phyloP scores from a whole-genome alignment of 257 asterid species.

The Lycium ferocissimum region DNA sequence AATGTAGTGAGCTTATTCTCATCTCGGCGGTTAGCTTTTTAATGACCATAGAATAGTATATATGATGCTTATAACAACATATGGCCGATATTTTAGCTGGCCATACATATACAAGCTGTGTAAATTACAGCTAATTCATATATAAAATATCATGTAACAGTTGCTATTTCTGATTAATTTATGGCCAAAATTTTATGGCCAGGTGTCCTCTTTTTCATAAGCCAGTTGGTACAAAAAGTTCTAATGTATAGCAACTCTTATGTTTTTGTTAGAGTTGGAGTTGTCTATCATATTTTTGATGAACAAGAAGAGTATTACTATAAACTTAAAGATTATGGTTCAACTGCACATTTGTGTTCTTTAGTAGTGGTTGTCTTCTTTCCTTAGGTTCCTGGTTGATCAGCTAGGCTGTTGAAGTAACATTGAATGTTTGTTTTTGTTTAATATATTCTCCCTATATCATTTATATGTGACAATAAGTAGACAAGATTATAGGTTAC shows the following conservation, averaged over 20 bases:
- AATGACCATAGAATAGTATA: conserved; percentile 28
- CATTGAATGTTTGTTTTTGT: background rate
- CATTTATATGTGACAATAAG: background rate
- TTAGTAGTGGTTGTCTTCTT: background rate
- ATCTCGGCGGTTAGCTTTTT: conserved; percentile 43
- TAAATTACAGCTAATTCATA: background rate
- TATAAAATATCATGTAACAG: conserved; percentile 6
- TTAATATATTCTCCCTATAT: background rate
- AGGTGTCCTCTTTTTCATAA: background rate
- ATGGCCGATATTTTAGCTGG: conserved; percentile 60
- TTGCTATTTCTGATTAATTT: background rate
- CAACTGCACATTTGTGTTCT: background rate
- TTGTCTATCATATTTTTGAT: background rate
- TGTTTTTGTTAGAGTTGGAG: background rate
- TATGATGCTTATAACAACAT: conserved; percentile 11
- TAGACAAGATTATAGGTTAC: background rate
- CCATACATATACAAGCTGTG: conserved; percentile 34
- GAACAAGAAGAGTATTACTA: background rate
- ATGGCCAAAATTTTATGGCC: background rate
- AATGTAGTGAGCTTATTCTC: conserved; percentile 57
- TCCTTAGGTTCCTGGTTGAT: background rate
- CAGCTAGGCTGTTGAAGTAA: background rate
- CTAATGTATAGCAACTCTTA: background rate
- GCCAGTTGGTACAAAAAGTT: background rate
- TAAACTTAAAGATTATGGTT: background rate